Percentiles rank a stretch among this genome's conserved stretches.
Evolutionary conservation across 2,329 filamentous ascomycete species (phyloP).

Genomic region (Tolypocladium ophioglossoides): DNA sequence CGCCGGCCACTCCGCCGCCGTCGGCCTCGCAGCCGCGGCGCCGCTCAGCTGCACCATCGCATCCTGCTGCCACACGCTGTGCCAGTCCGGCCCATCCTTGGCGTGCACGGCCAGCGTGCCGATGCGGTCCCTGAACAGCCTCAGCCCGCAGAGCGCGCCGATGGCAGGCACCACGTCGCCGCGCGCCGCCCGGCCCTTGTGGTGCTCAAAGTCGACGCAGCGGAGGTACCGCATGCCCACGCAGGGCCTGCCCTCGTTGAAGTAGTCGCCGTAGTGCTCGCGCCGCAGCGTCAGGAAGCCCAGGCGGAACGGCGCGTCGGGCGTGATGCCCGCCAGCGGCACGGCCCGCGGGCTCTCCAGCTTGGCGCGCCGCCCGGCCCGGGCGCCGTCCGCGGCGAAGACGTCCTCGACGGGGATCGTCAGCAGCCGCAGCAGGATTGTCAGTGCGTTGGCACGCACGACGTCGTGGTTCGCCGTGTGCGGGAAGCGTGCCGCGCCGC

Average conservation of each 20-base stretch:
- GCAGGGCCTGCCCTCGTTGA: not conserved
- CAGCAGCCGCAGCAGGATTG: conserved; percentile 4
- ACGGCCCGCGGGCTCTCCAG: conserved; percentile 2
- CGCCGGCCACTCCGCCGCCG: conserved; percentile 1
- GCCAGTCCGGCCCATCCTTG: conserved; percentile 3
- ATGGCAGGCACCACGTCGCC: not conserved
- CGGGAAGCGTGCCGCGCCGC: conserved; percentile 3
- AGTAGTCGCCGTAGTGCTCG: not conserved
- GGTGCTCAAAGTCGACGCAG: conserved; percentile 1
- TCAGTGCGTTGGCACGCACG: conserved; percentile 5
- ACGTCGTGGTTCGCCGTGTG: conserved; percentile 5
- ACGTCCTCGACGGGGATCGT: conserved; percentile 5
- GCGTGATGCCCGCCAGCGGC: not conserved
- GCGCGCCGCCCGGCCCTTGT: not conserved
- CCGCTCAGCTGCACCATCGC: not conserved
- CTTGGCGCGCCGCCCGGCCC: not conserved
- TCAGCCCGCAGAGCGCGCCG: not conserved
- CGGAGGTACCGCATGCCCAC: conserved; percentile 5
- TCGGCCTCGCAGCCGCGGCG: not conserved
- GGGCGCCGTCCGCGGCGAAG: not conserved
- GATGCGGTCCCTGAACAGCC: conserved; percentile 3
- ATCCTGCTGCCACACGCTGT: conserved; percentile 5
- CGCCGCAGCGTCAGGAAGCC: conserved; percentile 4
- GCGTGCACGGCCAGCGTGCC: conserved; percentile 4
- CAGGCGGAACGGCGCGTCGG: conserved; percentile 2